Conservation (phyloP, 768 basidiomycete species). For the Boletus tomentosulus region DNA sequence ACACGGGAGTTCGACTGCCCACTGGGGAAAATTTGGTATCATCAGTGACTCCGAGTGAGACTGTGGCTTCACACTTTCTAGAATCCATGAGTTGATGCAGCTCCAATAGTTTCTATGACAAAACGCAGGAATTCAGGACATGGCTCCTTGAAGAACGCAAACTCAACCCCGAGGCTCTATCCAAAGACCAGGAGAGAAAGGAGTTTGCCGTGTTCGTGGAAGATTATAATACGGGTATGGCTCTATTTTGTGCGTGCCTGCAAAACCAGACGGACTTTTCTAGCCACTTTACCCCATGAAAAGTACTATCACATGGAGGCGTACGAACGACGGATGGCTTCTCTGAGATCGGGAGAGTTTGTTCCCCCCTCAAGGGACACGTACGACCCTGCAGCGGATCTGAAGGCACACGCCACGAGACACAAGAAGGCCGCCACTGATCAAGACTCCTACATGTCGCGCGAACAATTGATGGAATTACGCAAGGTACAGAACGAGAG, state of each 20-base stretch:
- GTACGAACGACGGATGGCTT: constrained; percentile 81
- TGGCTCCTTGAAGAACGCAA: constrained; percentile 94
- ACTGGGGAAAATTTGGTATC: constrained; percentile 91
- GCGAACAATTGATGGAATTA: constrained; percentile 78
- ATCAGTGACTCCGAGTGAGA: constrained; percentile 82
- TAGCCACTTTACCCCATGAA: constrained; percentile 89
- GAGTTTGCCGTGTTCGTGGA: constrained; percentile 81
- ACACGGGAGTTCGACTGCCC: constrained; percentile 43
- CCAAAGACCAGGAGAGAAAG: constrained; percentile 82
- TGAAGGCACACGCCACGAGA: constrained; percentile 67
- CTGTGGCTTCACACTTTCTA: not conserved
- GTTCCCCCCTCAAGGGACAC: constrained; percentile 64
- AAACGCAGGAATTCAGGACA: constrained; percentile 80
- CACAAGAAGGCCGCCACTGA: constrained; percentile 68
- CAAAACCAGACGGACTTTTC: not conserved
- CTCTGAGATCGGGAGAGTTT: constrained; percentile 79
- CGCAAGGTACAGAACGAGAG: constrained; percentile 83
- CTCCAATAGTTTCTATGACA: constrained; percentile 66
- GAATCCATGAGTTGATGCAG: constrained; percentile 11
- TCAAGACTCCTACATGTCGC: constrained; percentile 69
- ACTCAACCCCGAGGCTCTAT: constrained; percentile 83
- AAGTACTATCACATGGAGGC: constrained; percentile 91
- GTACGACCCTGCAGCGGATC: constrained; percentile 83
- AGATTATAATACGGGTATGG: constrained; percentile 75
- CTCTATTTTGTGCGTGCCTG: not conserved